A percentile compares a stretch with the other conserved stretches of the same genome.
phyloP scores from a whole-genome alignment of 768 basidiomycete genomes.

The Rhodosporidiobolus odoratus region DNA sequence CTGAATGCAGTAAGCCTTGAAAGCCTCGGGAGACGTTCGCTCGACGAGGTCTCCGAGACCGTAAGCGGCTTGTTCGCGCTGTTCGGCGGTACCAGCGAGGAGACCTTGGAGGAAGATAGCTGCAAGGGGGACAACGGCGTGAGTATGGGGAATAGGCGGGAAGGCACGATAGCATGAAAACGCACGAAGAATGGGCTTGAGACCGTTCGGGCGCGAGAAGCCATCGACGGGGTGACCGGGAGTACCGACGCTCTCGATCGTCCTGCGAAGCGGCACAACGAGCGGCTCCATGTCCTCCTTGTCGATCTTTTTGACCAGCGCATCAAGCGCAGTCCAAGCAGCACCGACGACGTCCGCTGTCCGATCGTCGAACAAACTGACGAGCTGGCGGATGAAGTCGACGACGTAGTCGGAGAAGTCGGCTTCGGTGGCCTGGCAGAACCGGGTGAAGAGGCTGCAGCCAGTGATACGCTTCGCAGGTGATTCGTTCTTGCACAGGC shows the following conservation, averaged over 20 bases:
- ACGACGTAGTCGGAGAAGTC: conserved; percentile 79
- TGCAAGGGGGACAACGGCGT: background rate
- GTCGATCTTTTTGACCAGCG: conserved; percentile 78
- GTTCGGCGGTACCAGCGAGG: conserved; percentile 84
- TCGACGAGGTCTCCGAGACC: conserved; percentile 95
- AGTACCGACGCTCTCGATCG: conserved; percentile 76
- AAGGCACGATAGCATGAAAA: conserved; percentile 57
- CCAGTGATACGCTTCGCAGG: conserved; percentile 70
- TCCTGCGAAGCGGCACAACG: conserved; percentile 79
- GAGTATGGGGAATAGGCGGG: background rate
- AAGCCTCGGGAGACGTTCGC: conserved; percentile 70
- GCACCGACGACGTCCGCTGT: conserved; percentile 58
- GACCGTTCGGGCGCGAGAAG: conserved; percentile 70
- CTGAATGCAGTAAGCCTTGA: conserved; percentile 92
- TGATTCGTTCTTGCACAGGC: conserved; percentile 76
- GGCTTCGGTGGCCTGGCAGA: conserved; percentile 75
- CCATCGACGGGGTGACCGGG: conserved; percentile 75
- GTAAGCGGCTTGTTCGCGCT: conserved; percentile 81
- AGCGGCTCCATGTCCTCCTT: conserved; percentile 89
- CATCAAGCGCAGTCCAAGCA: conserved; percentile 75
- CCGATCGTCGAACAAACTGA: conserved; percentile 73
- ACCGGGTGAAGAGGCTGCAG: conserved; percentile 67
- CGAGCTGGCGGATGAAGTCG: conserved; percentile 88
- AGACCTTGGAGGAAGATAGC: conserved; percentile 58
- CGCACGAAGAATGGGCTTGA: conserved; percentile 65